Evolutionary conservation across 2,329 filamentous ascomycete genomes (phyloP), one percentile per base, ranked within the genome.

Genomic region (Sporothrix luriei): DNA sequence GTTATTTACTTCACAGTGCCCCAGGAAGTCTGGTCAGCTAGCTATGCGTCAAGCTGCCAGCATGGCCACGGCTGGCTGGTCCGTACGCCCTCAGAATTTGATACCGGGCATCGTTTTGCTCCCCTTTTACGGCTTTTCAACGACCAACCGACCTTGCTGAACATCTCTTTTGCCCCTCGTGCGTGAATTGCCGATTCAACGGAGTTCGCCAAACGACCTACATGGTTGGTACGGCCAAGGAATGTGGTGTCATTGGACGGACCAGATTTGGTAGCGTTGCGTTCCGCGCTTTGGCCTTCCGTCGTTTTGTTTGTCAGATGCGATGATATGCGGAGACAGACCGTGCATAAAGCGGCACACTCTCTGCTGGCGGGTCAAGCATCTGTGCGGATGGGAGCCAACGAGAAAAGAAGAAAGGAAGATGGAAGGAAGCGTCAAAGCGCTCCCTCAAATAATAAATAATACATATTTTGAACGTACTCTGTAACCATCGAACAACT

Each of bases 61-160:
- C 66, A 38, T 26, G 43, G 51, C 2, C 40, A 49, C 40, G 38
- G 38, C 24, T 21, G n/a, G 33, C 24, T 52, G 49, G 69, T 40
- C 66, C 57, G 19, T 26, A 26, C 26, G 59, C 66, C 65, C 66
- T 24, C 43, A 57, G 55, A 66, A 68, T 68, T 68, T 68, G 69
- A 70, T 68, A 68, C 66, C 66, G 59, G 54, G 65, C 65, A 57
- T 55, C 26, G 11, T 67, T 21, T 46, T 67, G 38, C 21, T 65
- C 62, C 26, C 49, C 4, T 29, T 29, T 40, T n/a, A 3, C 40
- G 1, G 38, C 24, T 26, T 29, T 24, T 49, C 40, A 48, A 51
- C 62, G 21, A 24, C 38, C 57, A 13, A 21, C 51, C 21, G 5
- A 11, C 19, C 2, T n/a, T 19, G 29, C 13, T 38, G 16, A 38